These are phyloP conservation scores for Ceratobasidium sp. DNA, from an alignment of 1,284 basidiomycete genomes.

Conservation along the genomic window DNA sequence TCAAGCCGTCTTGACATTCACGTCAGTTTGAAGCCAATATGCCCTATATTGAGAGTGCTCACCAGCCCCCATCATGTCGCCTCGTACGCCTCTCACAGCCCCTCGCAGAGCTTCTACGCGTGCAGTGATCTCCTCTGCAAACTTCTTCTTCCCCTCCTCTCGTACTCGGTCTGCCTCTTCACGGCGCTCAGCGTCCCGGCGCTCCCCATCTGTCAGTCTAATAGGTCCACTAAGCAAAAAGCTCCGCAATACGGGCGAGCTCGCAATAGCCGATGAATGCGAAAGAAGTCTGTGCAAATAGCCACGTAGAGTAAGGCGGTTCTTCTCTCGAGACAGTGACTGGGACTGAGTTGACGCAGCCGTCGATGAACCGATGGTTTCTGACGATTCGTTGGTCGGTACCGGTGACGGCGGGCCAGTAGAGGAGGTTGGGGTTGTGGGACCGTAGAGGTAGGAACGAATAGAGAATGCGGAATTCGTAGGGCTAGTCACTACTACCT, in stretches of 20 bases:
- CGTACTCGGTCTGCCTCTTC: constrained; percentile 92
- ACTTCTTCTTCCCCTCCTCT: constrained; percentile 87
- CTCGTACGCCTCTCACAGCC: constrained; percentile 88
- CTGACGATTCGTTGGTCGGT: constrained; percentile 45
- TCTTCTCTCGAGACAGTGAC: constrained; percentile 86
- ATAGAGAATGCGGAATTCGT: constrained; percentile 49
- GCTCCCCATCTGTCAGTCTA: constrained; percentile 75
- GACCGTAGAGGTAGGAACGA: constrained; percentile 53
- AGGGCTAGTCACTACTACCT: constrained; percentile 42
- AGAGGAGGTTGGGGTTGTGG: constrained; percentile 52
- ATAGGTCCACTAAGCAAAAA: constrained; percentile 88
- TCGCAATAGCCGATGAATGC: constrained; percentile 75
- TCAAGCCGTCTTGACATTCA: constrained; percentile 76
- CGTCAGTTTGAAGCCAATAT: constrained; percentile 41
- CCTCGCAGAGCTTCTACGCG: constrained; percentile 89
- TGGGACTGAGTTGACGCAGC: constrained; percentile 36
- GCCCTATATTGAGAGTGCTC: constrained; percentile 32
- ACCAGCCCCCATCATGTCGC: constrained; percentile 89
- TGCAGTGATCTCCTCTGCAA: constrained; percentile 86
- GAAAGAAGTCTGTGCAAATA: constrained; percentile 86
- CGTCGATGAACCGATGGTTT: constrained; percentile 43
- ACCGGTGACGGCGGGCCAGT: constrained; percentile 49
- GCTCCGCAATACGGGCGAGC: constrained; percentile 84
- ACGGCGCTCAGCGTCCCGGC: constrained; percentile 79
- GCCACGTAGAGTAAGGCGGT: constrained; percentile 91